Evolutionary conservation across 371 early-diverging fungal species (phyloP).

Genomic region (Funneliformis caledonium): DNA sequence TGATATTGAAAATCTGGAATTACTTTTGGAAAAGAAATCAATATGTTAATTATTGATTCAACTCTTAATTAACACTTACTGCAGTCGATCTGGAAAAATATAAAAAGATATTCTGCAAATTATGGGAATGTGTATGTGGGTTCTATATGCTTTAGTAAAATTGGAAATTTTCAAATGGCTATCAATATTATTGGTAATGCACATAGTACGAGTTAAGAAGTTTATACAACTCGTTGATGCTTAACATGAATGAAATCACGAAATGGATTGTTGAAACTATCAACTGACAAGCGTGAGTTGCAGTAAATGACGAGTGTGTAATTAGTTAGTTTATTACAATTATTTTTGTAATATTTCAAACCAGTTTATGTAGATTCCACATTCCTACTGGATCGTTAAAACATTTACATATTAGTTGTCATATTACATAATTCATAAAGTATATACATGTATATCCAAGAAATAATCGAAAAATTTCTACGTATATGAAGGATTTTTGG

Average conservation of each 20-base stretch:
- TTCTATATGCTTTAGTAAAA: constrained; percentile 83
- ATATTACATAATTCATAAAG: constrained; percentile 84
- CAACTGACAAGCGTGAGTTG: too few relatives aligned
- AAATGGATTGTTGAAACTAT: constrained; percentile 33
- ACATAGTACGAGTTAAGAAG: too few relatives aligned
- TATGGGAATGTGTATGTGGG: constrained; percentile 90
- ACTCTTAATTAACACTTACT: constrained; percentile 69
- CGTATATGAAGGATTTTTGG: constrained; percentile 62
- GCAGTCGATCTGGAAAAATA: constrained; percentile 58
- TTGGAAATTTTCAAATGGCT: constrained; percentile 91
- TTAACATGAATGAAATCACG: constrained; percentile 91
- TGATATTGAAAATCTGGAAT: constrained; percentile 85
- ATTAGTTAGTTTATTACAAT: constrained; percentile 66
- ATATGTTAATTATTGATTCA: constrained; percentile 87
- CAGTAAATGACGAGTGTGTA: constrained; percentile 50
- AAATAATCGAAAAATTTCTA: constrained; percentile 57
- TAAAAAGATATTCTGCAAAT: constrained; percentile 93
- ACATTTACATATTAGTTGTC: constrained; percentile 93
- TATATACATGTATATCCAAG: too few relatives aligned
- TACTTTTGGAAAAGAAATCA: constrained; percentile 81
- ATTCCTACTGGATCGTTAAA: constrained; percentile 93
- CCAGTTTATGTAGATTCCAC: constrained; percentile 77
- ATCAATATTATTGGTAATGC: constrained; percentile 80
- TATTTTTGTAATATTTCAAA: background rate
- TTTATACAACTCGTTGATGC: constrained; percentile 41